Evolutionary conservation across 345 rosid genomes (phyloP).

Genomic region (Clausena lansium): DNA sequence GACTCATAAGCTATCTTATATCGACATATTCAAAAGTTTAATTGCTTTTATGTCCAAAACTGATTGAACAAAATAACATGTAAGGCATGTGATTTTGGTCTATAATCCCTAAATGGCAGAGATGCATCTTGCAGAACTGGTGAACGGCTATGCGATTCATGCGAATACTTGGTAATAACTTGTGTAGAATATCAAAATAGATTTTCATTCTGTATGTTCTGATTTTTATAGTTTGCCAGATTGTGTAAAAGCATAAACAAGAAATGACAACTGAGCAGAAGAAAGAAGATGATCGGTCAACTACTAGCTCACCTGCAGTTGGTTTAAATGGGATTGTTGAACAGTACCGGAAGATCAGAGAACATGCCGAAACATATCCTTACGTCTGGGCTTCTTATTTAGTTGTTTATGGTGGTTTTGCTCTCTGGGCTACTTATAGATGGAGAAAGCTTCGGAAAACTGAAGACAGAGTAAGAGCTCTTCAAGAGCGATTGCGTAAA

Average conservation of each 20-base stretch:
- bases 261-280: constrained; percentile 40
- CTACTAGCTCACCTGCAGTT: constrained; percentile 26
- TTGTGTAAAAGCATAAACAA: not conserved
- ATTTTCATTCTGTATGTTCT: not conserved
- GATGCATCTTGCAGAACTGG: too few species aligned
- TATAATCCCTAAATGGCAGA: too few species aligned
- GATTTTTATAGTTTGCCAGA: not conserved
- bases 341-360: constrained; percentile 58
- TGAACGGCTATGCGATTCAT: too few species aligned
- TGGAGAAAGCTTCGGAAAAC: constrained; percentile 87
- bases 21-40: too few species aligned
- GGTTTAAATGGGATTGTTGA: constrained; percentile 41
- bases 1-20: too few species aligned
- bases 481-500: constrained; percentile 63
- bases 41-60: too few species aligned
- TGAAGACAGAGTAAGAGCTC: constrained; percentile 81
- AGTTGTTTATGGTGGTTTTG: constrained; percentile 80
- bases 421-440: constrained; percentile 67
- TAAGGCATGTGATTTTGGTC: too few species aligned
- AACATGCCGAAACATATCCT: constrained; percentile 79
- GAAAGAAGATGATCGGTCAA: constrained; percentile 33
- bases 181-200: not conserved
- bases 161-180: too few species aligned
- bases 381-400: constrained; percentile 92
- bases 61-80: too few species aligned